Base-by-base conservation (phyloP, 2,329 filamentous ascomycete genomes). In the Colletotrichum incanum region DNA sequence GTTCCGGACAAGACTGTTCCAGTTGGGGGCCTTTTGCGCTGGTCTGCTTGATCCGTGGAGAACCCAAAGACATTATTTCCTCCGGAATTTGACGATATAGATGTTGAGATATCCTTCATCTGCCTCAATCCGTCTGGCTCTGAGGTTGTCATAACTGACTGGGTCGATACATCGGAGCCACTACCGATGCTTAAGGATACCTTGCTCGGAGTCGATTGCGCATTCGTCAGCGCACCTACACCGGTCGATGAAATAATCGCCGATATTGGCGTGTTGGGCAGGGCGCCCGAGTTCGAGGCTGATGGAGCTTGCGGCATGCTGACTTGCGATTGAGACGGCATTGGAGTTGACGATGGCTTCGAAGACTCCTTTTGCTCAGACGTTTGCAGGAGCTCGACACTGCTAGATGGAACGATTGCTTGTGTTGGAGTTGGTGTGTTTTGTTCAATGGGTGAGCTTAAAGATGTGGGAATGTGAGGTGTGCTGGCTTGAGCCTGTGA, bases 291-390 rank as follows among this genome's bases (percentile, higher is more conserved):
- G 3, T 34, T 14, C 28, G 20, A 47, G 26, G 58, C 34, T 18
- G 26, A n/a, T 11, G n/a, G 3, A 16, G 3, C 41, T 11, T 23
- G 20, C n/a, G n/a, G 18, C 31, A 12, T 31, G 43, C 11, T 23
- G 8, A 14, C 31, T 61, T n/a, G 18, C 26, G 31, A 9, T 12
- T 12, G 31, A n/a, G 31, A n/a, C 7, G 20, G 20, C 11, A 9
- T 20, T 1, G n/a, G 16, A 28, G 12, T 34, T 12, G 43, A 23
- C 9, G 34, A 43, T 18, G 34, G 23, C 7, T 2, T 18, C 7
- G 37, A 16, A 6, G 34, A 50, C 26, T 34, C 20, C 31, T 69
- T 52, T 23, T 43, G 20, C 52, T 34, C 60, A 23, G 66, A 37
- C 34, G 37, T 65, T 1, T 34, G 5, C 12, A 50, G 23, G 4